Percentiles rank a stretch among this genome's conserved stretches.
phyloP scores from a whole-genome alignment of 768 basidiomycete genomes.

The Wakefieldia striispora region DNA sequence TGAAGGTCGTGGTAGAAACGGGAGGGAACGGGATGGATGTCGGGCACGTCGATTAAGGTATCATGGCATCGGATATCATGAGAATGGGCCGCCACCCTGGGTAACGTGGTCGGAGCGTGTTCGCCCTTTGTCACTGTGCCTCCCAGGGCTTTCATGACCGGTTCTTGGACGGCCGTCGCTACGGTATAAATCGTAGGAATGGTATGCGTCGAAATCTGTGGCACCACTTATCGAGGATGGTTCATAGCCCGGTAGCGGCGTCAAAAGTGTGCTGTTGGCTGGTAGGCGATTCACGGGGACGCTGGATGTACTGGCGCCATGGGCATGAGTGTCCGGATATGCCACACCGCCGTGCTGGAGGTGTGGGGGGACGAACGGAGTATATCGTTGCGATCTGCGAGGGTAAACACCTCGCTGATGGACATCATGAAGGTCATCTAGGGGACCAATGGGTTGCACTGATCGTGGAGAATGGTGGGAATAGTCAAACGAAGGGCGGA shows the following conservation, averaged over 20 bases:
- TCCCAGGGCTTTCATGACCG: conserved; percentile 33
- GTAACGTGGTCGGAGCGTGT: conserved; percentile 17
- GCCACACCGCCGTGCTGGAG: conserved; percentile 12
- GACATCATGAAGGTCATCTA: conserved; percentile 22
- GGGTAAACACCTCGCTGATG: conserved; percentile 20
- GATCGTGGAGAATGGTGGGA: conserved; percentile 27
- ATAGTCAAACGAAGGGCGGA: conserved; percentile 23
- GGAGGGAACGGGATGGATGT: not conserved
- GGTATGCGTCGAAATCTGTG: conserved; percentile 16
- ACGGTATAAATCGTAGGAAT: conserved; percentile 39
- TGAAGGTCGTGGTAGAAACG: conserved; percentile 1
- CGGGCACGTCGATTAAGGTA: not conserved
- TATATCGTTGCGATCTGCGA: conserved; percentile 29
- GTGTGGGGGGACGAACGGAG: conserved; percentile 18
- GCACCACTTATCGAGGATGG: conserved; percentile 33
- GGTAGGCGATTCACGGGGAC: conserved; percentile 45
- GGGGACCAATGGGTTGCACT: conserved; percentile 1
- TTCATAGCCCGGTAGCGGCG: conserved; percentile 64
- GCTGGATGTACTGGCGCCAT: conserved; percentile 16
- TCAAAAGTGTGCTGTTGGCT: conserved; percentile 65
- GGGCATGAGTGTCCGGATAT: conserved; percentile 28
- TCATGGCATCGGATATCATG: conserved; percentile 9
- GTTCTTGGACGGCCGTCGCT: conserved; percentile 40
- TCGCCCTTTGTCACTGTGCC: conserved; percentile 24
- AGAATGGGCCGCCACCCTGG: conserved; percentile 5